Evolutionary conservation across 1,284 basidiomycete genomes (phyloP), one percentile per base, ranked within the genome.

Genomic region (Psilocybe mexicana): DNA sequence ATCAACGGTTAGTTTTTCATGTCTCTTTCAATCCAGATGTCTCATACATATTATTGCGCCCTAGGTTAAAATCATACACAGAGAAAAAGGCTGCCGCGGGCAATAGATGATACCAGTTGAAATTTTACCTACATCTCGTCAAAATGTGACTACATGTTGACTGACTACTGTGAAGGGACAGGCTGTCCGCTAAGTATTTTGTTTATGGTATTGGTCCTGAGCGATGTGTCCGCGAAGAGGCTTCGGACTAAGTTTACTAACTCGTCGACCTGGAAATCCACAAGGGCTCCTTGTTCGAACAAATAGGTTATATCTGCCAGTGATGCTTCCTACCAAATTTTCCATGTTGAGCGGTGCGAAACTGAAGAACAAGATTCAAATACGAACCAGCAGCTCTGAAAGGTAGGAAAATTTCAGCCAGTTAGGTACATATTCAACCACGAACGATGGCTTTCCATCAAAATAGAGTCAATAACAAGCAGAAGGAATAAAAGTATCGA

Each of bases 321-420:
- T n/a, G 92, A 93, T 0, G 93, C 94, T 72, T 94, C 92, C 93
- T 93, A 63, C 50, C 12, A 52, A 69, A 47, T 47, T 40, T 38
- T 36, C 52, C 50, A 25, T 54, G 26, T 55, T 55, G 60, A 54
- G 57, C 52, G 51, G 46, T 10, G 51, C 46, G 12, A 14, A 35
- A 36, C 48, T 6, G 33, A 14, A 6, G 18, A 43, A 23, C 43
- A 60, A 42, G 48, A 40, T 14, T 33, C 8, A 58, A 56, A 26
- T 14, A 79, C 89, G 58, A 62, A 94, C 93, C 75, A 98, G 72
- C 10, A 98, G 79, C 71, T 97, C 94, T 1, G 91, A 91, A 1
- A 96, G 79, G 73, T 97, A 98, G 23, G 90, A 93, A 72, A 93
- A 96, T 71, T 96, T 96, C 66, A 96, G 82, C 95, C 94, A 98